Conservation (phyloP, 352 stramenopile species). For the Pythium aquatile region DNA sequence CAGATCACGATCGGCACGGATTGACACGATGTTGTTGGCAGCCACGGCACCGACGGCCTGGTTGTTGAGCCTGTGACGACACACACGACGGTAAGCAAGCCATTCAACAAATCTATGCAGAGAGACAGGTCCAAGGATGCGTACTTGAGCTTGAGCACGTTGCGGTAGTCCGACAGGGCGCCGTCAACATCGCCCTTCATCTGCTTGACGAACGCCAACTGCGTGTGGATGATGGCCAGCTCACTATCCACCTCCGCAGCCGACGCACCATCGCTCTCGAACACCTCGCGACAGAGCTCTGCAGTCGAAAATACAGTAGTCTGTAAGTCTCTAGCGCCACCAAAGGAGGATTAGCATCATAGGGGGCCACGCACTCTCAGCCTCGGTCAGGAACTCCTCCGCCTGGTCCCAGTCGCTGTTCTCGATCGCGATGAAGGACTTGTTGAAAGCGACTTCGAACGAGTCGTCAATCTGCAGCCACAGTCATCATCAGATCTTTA, state of each 20-base stretch:
- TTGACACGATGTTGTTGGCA: constrained; percentile 81
- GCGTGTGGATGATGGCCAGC: constrained; percentile 66
- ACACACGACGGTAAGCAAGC: background rate
- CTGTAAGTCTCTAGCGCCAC: too few species aligned
- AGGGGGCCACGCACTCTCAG: constrained; percentile 47
- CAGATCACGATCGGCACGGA: constrained; percentile 72
- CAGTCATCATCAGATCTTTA: background rate
- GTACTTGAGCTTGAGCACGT: constrained; percentile 75
- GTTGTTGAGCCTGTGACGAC: constrained; percentile 35
- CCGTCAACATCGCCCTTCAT: constrained; percentile 67
- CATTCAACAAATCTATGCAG: too few species aligned
- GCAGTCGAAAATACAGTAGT: background rate
- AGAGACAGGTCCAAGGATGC: background rate
- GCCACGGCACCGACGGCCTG: constrained; percentile 62
- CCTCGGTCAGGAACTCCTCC: constrained; percentile 44
- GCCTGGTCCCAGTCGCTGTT: constrained; percentile 50
- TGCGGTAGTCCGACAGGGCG: constrained; percentile 70
- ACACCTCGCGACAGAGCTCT: constrained; percentile 69
- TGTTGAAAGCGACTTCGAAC: constrained; percentile 84
- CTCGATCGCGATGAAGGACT: constrained; percentile 79
- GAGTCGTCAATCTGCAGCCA: constrained; percentile 55
- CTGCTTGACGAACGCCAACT: constrained; percentile 79
- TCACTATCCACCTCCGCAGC: constrained; percentile 68
- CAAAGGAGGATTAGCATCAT: too few species aligned
- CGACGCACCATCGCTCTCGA: constrained; percentile 51